A percentile compares a stretch with the other conserved stretches of the same genome.
Conservation (phyloP, 805 yeast genomes). For the Clavispora phyllophila region DNA sequence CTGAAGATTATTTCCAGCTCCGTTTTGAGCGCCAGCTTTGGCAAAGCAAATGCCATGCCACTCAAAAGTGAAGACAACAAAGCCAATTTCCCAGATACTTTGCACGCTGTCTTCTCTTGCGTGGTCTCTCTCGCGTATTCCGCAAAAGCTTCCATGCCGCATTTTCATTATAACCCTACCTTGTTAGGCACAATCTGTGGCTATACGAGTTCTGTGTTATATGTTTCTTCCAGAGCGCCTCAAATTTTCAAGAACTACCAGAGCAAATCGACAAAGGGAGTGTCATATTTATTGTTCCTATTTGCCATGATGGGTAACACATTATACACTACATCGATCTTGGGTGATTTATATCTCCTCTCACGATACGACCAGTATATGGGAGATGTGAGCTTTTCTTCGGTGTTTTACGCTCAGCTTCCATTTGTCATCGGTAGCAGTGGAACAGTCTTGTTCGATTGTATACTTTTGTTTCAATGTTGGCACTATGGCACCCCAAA, state of each 20-base stretch:
- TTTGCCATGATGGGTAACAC: constrained; percentile 34
- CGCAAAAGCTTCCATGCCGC: background rate
- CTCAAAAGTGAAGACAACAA: background rate
- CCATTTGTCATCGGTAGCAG: constrained; percentile 18
- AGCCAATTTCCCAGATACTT: background rate
- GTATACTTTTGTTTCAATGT: constrained; percentile 29
- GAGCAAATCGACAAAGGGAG: constrained; percentile 29
- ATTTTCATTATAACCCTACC: constrained; percentile 4
- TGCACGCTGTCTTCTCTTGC: background rate
- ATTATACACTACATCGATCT: constrained; percentile 30
- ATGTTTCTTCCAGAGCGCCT: constrained; percentile 30
- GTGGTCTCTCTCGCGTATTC: background rate
- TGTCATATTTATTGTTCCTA: constrained; percentile 29
- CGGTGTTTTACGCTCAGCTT: constrained; percentile 15
- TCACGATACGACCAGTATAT: constrained; percentile 11
- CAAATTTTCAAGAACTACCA: constrained; percentile 30
- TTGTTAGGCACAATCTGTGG: constrained; percentile 26
- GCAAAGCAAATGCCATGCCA: constrained; percentile 8
- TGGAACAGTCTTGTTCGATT: constrained; percentile 25
- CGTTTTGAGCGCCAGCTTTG: constrained; percentile 11
- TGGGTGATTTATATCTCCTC: constrained; percentile 25
- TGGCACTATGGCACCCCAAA: constrained; percentile 16
- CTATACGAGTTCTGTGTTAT: constrained; percentile 30
- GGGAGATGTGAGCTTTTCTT: constrained; percentile 9
- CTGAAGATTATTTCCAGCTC: constrained; percentile 10